These are phyloP conservation scores for Mycena sanguinolenta DNA, from an alignment of 768 basidiomycete species.

Conservation along the genomic window DNA sequence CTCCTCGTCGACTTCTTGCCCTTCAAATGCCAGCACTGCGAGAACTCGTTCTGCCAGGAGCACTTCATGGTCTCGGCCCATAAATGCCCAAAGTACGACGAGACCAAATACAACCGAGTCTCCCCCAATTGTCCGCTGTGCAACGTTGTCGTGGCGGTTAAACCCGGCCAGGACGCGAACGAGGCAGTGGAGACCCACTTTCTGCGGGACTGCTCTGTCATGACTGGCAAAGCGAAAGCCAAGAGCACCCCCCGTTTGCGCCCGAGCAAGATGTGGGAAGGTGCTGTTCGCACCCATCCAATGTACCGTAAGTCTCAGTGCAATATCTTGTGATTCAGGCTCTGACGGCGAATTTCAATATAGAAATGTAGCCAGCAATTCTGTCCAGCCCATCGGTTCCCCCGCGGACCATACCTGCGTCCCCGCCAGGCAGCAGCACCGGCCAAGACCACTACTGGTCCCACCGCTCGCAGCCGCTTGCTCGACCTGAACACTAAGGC, in stretches of 20 bases:
- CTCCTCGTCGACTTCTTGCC: slow-evolving; percentile 86
- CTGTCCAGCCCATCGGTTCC: slow-evolving; percentile 86
- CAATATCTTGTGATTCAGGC: not conserved
- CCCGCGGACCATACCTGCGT: slow-evolving; percentile 76
- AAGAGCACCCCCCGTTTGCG: slow-evolving; percentile 70
- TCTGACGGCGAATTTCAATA: slow-evolving; percentile 4
- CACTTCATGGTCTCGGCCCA: slow-evolving; percentile 83
- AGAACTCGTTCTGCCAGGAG: slow-evolving; percentile 77
- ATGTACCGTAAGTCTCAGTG: slow-evolving; percentile 69
- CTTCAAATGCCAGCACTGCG: slow-evolving; percentile 88
- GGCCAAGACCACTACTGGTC: slow-evolving; percentile 40
- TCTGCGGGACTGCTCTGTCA: slow-evolving; percentile 71
- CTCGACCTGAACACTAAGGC: slow-evolving; percentile 54
- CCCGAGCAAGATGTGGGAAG: slow-evolving; percentile 75
- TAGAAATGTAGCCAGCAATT: slow-evolving; percentile 82
- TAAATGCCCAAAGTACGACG: slow-evolving; percentile 78
- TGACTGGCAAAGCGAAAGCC: slow-evolving; percentile 70
- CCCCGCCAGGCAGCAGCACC: slow-evolving; percentile 25
- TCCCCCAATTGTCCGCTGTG: slow-evolving; percentile 88
- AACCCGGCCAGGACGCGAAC: slow-evolving; percentile 86
- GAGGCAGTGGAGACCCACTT: slow-evolving; percentile 85
- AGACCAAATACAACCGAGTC: slow-evolving; percentile 77
- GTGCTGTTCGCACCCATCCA: slow-evolving; percentile 79
- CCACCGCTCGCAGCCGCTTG: slow-evolving; percentile 56
- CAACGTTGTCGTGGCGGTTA: slow-evolving; percentile 79